A percentile compares a stretch with the other conserved stretches of the same genome.
Conservation (phyloP, 495 filamentous ascomycete species). For the Geoglossum glabrum region DNA sequence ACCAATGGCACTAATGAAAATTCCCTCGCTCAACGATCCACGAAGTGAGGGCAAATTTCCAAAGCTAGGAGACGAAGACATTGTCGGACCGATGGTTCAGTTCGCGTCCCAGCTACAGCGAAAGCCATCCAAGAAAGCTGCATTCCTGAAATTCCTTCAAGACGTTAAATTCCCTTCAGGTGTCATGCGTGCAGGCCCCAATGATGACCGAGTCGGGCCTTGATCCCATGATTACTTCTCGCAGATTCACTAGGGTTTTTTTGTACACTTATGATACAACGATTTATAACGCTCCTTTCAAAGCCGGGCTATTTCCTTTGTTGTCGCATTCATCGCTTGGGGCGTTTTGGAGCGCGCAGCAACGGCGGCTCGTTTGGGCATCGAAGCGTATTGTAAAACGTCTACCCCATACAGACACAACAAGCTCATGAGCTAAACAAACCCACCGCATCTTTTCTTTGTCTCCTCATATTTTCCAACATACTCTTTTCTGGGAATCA, state of each 20-base stretch:
- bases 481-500: not conserved
- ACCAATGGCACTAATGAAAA: conserved; percentile 29
- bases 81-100: conserved; percentile 78
- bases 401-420: not conserved
- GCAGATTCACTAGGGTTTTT: not conserved
- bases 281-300: not conserved
- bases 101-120: conserved; percentile 22
- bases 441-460: not conserved
- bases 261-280: not conserved
- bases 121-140: conserved; percentile 18
- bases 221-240: not conserved
- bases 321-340: not conserved
- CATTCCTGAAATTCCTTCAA: conserved; percentile 21
- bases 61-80: conserved; percentile 69
- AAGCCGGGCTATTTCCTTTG: not conserved
- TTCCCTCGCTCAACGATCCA: conserved; percentile 39
- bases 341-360: not conserved
- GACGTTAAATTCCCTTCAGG: conserved; percentile 3
- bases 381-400: not conserved
- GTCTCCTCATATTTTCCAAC: not conserved
- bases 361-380: not conserved
- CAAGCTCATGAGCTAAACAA: not conserved
- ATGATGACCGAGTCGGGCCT: not conserved
- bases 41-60: conserved; percentile 66
- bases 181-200: not conserved